These are phyloP conservation scores for Fusarium sambucinum DNA, from an alignment of 2,329 filamentous ascomycete genomes.

Conservation along the genomic window DNA sequence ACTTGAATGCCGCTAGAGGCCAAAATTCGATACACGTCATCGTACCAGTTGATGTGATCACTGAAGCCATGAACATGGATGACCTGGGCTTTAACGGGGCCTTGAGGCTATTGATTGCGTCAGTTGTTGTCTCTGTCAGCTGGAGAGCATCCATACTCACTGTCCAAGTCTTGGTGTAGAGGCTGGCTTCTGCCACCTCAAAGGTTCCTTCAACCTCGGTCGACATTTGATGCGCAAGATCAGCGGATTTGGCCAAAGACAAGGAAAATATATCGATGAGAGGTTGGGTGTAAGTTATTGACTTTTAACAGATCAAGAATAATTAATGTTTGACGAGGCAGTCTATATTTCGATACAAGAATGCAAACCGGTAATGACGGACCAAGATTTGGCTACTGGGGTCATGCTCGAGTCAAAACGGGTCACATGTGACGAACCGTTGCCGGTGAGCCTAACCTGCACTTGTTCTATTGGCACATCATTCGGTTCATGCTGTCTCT, in stretches of 20 bases:
- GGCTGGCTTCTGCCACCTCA: slow-evolving; percentile 57
- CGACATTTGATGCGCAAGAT: slow-evolving; percentile 48
- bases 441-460: slow-evolving; percentile 33
- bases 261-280: neutral
- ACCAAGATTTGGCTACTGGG: slow-evolving; percentile 2
- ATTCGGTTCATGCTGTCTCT: neutral
- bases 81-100: slow-evolving; percentile 74
- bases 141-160: slow-evolving; percentile 55
- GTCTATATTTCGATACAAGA: neutral
- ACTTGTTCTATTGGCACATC: slow-evolving; percentile 23
- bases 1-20: slow-evolving; percentile 79
- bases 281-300: neutral
- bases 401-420: slow-evolving; percentile 26
- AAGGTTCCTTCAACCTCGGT: slow-evolving; percentile 65
- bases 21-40: slow-evolving; percentile 77
- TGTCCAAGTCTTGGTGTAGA: slow-evolving; percentile 71
- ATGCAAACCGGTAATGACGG: neutral
- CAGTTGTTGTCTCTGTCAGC: slow-evolving; percentile 12
- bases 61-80: slow-evolving; percentile 91
- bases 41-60: slow-evolving; percentile 85
- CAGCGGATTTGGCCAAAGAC: neutral
- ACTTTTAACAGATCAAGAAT: neutral
- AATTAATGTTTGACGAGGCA: neutral
- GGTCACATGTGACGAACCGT: slow-evolving; percentile 41
- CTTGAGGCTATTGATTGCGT: slow-evolving; percentile 61